Evolutionary conservation across 2,329 filamentous ascomycete species (phyloP), one percentile per base, ranked within the genome.

Genomic region (Xylaria sp.): DNA sequence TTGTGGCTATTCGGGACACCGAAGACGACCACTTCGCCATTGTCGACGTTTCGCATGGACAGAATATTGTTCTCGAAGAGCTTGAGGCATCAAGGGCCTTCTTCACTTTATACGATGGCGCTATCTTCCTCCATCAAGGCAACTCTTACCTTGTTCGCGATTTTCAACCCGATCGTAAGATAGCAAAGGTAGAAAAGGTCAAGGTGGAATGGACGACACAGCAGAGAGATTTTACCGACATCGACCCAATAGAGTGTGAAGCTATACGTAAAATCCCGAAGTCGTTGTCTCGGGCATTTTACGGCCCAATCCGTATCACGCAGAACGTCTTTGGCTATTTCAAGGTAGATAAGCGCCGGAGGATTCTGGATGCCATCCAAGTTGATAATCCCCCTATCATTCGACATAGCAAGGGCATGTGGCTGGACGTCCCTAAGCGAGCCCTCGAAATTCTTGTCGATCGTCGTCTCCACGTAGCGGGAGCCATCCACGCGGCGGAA

Each of bases 91-190:
- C 92, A 1, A 89, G 96, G n/a, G 95, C 95, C 1, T 95, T 93
- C 73, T 98, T 97, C 80, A 97, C 94, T 1, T 88, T 99, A 68
- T 99, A 99, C 79, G 95, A 98, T 78, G 96, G 96, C 12, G 96
- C 93, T 53, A 98, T 99, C 70, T 99, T 97, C 81, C 85, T 99
- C 4, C 96, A 99, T 75, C 96, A 99, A 81, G 96, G 96, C n/a
- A 89, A 90, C 71, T 95, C 91, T 1, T 99, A 97, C 77, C 86
- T 98, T 2, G 93, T 99, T 61, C 92, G 93, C 73, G 94, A 98
- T 74, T 94, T 98, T 76, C 88, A 88, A 70, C 91, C 92, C 0
- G 93, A 96, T 39, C 87, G 87, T 69, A 90, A 90, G 76, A 90
- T 98, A 73, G 96, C 96, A 4, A 92, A 92, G 72, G 96, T 99